Evolutionary conservation across 2,329 filamentous ascomycete species (phyloP).

Genomic region (Fusarium sulawesiense): DNA sequence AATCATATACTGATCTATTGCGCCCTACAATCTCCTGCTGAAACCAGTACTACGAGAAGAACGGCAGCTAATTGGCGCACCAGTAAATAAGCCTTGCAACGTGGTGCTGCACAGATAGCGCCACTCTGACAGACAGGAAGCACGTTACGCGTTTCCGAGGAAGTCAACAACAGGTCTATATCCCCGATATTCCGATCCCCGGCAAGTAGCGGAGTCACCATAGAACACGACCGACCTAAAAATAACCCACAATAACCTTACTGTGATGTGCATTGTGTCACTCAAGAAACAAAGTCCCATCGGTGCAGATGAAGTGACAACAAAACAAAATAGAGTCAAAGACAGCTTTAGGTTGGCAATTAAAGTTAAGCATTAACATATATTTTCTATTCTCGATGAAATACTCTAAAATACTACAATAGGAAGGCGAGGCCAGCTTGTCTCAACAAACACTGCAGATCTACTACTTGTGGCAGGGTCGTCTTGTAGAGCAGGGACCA

Average conservation of each 20-base stretch:
- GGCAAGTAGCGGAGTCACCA: neutral
- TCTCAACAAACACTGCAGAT: too few species aligned
- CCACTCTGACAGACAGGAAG: neutral
- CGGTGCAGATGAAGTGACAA: too few species aligned
- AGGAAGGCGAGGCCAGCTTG: fast-evolving
- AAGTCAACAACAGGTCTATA: fast-evolving
- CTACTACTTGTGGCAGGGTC: too few species aligned
- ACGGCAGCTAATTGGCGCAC: neutral
- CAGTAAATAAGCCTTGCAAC: neutral
- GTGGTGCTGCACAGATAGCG: neutral
- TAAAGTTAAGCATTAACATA: too few species aligned
- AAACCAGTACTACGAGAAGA: fast-evolving
- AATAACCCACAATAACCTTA: neutral
- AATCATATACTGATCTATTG: neutral
- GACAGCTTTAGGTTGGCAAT: fast-evolving
- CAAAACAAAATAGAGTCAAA: fast-evolving
- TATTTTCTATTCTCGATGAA: too few species aligned
- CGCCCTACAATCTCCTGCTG: neutral
- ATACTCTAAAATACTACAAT: too few species aligned
- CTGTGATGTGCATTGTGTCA: too few species aligned
- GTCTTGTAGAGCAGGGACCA: too few species aligned
- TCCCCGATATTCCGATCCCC: neutral
- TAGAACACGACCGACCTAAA: neutral
- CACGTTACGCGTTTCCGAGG: fast-evolving
- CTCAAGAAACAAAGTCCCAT: too few species aligned